Evolutionary conservation across 148 eudicot genomes (phyloP), one percentile per base, ranked within the genome.

Genomic region (Chenopodium quinoa): DNA sequence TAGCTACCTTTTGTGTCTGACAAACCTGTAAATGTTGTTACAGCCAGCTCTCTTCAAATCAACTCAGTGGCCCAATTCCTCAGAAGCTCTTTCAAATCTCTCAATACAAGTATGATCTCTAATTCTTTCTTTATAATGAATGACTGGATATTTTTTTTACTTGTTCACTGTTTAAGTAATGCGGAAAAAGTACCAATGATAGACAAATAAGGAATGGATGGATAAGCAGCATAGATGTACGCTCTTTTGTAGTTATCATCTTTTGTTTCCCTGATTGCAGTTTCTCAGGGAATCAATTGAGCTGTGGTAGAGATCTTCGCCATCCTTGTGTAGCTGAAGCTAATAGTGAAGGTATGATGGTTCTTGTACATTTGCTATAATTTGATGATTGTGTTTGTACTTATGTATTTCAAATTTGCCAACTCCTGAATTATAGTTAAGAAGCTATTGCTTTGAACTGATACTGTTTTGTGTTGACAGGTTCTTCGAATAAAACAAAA

Each of bases 1-100:
- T 37, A 37, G 16, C 68, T 40, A 29, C 10, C 19, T 32, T 29
- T 75, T 16, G 69, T 62, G 50, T 82, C 79, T 82, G 58, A 85
- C 76, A 48, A 47, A 29, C 31, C 20, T 37, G 78, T 37, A 12
- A 77, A 64, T 83, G 80, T 29, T 84, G 84, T 83, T 85, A 87
- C 94, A 96, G 99, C 76, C 93, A 94, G 86, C 94, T 94, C 68
- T 88, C 78, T 83, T 91, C 93, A 34, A 96, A 96, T 89, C 82
- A 83, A 75, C 90, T 96, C n/a, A 90, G 87, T 48, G 99, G 98
- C 79, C 85, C 83, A 68, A 81, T 96, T 81, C 98, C 98, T 62
- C 87, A 75, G 64, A 86, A 83, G 23, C 90, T 94, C 67, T 96
- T 90, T 79, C 79, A 79, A 81, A 84, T 94, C 78, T 75, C 91